A percentile compares a stretch with the other conserved stretches of the same genome.
phyloP scores from a whole-genome alignment of 805 yeast genomes.

The Cyberlindnera meyerae region DNA sequence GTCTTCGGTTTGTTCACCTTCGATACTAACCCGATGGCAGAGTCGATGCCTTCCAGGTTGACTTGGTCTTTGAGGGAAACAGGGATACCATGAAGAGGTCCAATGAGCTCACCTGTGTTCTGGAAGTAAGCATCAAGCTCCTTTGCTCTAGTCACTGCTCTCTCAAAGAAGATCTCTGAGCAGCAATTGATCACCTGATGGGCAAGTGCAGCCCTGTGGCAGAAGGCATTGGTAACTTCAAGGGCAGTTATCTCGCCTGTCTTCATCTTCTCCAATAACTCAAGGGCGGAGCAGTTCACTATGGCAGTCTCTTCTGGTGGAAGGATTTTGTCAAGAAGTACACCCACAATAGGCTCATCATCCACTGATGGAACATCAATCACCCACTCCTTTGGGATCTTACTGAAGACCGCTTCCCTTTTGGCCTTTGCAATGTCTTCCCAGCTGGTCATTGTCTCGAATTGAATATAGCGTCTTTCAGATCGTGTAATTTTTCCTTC shows the following conservation, averaged over 20 bases:
- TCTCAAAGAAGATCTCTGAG: conserved; percentile 57
- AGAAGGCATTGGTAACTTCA: conserved; percentile 47
- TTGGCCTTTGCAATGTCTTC: too few species aligned
- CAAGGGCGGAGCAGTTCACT: too few species aligned
- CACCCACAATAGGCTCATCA: too few species aligned
- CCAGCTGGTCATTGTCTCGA: too few species aligned
- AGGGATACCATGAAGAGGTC: conserved; percentile 68
- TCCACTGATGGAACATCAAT: too few species aligned
- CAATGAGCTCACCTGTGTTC: conserved; percentile 49
- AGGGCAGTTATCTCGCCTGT: conserved; percentile 36
- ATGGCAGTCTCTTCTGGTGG: too few species aligned
- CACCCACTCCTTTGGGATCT: too few species aligned
- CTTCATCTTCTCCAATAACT: too few species aligned
- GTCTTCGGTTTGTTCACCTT: conserved; percentile 12
- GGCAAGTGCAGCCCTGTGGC: conserved; percentile 44
- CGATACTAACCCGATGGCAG: conserved; percentile 56
- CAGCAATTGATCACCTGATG: conserved; percentile 58
- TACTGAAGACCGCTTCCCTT: too few species aligned
- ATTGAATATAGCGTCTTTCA: too few species aligned
- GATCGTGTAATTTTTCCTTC: too few species aligned
- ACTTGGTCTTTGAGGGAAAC: conserved; percentile 63
- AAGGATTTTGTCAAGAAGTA: too few species aligned
- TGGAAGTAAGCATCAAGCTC: conserved; percentile 48
- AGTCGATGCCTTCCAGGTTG: conserved; percentile 44
- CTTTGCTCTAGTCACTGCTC: conserved; percentile 51